These are phyloP conservation scores for Verbena officinalis DNA, from an alignment of 257 asterid genomes.

Conservation along the genomic window DNA sequence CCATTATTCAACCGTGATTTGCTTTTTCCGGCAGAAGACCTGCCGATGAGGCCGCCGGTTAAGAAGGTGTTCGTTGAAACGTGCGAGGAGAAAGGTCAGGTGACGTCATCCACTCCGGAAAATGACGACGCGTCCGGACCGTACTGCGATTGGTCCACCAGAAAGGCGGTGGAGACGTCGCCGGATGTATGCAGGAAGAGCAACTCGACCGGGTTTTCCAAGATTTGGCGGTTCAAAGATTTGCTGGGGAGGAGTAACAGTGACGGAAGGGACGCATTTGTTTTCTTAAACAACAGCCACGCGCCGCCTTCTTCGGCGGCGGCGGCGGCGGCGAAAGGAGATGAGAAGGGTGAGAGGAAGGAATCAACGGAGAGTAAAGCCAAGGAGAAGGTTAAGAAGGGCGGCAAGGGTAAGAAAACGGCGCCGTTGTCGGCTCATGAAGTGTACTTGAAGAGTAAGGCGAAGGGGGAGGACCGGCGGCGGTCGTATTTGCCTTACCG, in stretches of 20 bases:
- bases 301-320: conserved; percentile 34
- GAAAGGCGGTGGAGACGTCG: conserved; percentile 52
- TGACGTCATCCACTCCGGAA: conserved; percentile 26
- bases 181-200: conserved; percentile 62
- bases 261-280: conserved; percentile 88
- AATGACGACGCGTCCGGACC: conserved; percentile 48
- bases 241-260: conserved; percentile 65
- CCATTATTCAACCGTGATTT: conserved; percentile 67
- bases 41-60: conserved; percentile 56
- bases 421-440: conserved; percentile 66
- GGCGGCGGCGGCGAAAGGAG: neutral
- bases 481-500: conserved; percentile 86
- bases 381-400: conserved; percentile 39
- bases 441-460: conserved; percentile 70
- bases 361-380: conserved; percentile 51
- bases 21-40: conserved; percentile 38
- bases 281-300: conserved; percentile 53
- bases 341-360: too few relatives aligned
- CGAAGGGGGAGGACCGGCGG: conserved; percentile 58
- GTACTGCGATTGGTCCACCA: conserved; percentile 50
- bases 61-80: conserved; percentile 53
- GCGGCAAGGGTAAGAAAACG: conserved; percentile 40
- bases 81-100: neutral
- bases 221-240: conserved; percentile 60
- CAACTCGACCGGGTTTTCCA: conserved; percentile 66